These are phyloP conservation scores for Scenedesmus sp. DNA, from an alignment of 163 green algal species.

Conservation along the genomic window DNA sequence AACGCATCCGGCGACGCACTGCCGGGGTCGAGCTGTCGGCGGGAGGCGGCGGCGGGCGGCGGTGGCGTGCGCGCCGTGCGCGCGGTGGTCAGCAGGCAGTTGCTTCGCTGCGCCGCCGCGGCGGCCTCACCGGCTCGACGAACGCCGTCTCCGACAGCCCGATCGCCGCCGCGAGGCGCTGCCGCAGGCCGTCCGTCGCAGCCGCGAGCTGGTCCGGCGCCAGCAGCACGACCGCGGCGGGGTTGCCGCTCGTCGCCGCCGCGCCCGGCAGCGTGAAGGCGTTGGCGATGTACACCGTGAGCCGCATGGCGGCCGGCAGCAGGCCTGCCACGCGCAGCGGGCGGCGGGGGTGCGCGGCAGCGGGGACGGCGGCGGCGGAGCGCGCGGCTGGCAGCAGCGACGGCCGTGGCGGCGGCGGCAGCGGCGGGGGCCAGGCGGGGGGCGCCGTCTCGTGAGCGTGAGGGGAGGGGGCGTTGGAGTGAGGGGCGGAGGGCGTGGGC, in stretches of 20 bases:
- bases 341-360: too few relatives aligned
- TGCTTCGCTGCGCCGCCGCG: neutral
- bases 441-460: too few relatives aligned
- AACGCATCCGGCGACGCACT: conserved; percentile 18
- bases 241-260: conserved; percentile 66
- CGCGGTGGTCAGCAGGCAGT: neutral
- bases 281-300: too few relatives aligned
- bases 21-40: neutral
- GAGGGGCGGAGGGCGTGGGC: too few relatives aligned
- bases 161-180: conserved; percentile 76
- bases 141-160: conserved; percentile 85
- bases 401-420: too few relatives aligned
- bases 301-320: too few relatives aligned
- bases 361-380: too few relatives aligned
- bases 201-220: neutral
- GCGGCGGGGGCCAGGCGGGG: too few relatives aligned
- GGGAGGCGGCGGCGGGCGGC: neutral
- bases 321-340: too few relatives aligned
- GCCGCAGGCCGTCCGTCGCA: conserved; percentile 52
- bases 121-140: conserved; percentile 50
- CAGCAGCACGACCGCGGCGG: conserved; percentile 67
- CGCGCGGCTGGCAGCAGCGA: too few relatives aligned
- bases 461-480: too few relatives aligned
- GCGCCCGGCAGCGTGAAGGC: conserved; percentile 59
- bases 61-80: neutral